Conservation (phyloP, 768 basidiomycete genomes). For the Leccinum uliginosum region DNA sequence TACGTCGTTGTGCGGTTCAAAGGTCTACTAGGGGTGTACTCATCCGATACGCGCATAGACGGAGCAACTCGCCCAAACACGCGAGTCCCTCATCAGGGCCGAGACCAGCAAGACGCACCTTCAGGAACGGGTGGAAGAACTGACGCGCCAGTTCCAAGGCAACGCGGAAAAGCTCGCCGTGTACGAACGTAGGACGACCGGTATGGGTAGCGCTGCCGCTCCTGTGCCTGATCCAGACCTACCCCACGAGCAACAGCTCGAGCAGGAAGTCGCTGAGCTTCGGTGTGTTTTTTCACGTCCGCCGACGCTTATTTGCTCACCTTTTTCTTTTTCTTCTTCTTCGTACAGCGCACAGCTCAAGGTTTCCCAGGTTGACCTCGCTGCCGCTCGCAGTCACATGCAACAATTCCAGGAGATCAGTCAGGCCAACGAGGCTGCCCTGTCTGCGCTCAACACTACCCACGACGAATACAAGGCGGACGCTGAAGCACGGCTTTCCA, state of each 20-base stretch:
- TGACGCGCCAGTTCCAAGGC: conserved; percentile 60
- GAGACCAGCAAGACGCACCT: conserved; percentile 78
- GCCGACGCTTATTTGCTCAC: background rate
- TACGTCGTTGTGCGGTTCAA: conserved; percentile 32
- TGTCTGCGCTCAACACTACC: conserved; percentile 63
- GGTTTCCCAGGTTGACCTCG: conserved; percentile 72
- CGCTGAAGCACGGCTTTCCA: conserved; percentile 63
- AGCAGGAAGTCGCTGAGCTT: conserved; percentile 81
- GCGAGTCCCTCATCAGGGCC: conserved; percentile 66
- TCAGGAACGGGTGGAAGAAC: conserved; percentile 52
- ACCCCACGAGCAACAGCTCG: conserved; percentile 72
- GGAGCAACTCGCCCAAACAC: conserved; percentile 60
- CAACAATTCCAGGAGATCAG: conserved; percentile 87
- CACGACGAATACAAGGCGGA: conserved; percentile 77
- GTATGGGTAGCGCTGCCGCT: conserved; percentile 28
- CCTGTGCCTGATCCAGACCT: conserved; percentile 41
- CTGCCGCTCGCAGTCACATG: conserved; percentile 64
- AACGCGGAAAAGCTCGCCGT: conserved; percentile 83
- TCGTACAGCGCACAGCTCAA: conserved; percentile 65
- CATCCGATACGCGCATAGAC: conserved; percentile 35
- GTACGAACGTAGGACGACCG: conserved; percentile 63
- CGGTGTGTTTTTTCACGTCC: conserved; percentile 42
- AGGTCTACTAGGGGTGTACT: conserved; percentile 1
- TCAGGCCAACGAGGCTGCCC: conserved; percentile 73
- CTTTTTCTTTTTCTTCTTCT: background rate